Base-by-base conservation (phyloP, 2,329 filamentous ascomycete genomes). In the Aspergillus arachidicola region DNA sequence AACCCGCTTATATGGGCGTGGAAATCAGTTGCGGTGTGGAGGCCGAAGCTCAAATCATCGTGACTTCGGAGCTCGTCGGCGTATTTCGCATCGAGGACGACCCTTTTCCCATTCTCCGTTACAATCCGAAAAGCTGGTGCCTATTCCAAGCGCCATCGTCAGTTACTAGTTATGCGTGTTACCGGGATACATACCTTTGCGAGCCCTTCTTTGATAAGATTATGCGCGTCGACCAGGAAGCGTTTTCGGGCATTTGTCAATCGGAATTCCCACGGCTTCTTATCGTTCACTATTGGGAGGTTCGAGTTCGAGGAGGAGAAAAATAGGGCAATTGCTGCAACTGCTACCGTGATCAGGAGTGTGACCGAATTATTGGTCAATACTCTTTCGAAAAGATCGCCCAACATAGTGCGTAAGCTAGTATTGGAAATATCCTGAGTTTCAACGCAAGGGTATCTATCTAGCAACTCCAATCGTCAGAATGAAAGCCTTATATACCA, bases 21-120 rank as follows among this genome's bases (percentile, higher is more conserved):
- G 28, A 71, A 68, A 5, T 72, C 67, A 6, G 53, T 28, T 1
- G 21, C 63, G 1, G 68, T 57, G 4, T 61, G 58, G 6, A 54
- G 38, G 21, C 61, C 61, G 51, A 73, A 70, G 41, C 64, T 71
- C 23, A 73, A 43, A 0, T 41, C 60, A 11, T 57, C 61, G 19
- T 68, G 63, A n/a, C 51, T 70, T n/a, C 67, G 64, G n/a, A 73
- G 60, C 14, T 74, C 72, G 10, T 67, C 60, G 0, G 66, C 68
- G 36, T 71, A 73, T 11, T 66, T 60, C 0, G 70, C 63, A 3
- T 60, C 56, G 0, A 74, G 64, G 2, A 73, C 48, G 6, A 65
- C 68, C 46, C 65, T 66, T 14, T 58, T 51, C 6, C 71, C 72
- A 21, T 68, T 68, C 19, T 71, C 71, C 1, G 65, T 51, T 19